Conservation (phyloP, 768 basidiomycete species). For the Mycena polygramma region DNA sequence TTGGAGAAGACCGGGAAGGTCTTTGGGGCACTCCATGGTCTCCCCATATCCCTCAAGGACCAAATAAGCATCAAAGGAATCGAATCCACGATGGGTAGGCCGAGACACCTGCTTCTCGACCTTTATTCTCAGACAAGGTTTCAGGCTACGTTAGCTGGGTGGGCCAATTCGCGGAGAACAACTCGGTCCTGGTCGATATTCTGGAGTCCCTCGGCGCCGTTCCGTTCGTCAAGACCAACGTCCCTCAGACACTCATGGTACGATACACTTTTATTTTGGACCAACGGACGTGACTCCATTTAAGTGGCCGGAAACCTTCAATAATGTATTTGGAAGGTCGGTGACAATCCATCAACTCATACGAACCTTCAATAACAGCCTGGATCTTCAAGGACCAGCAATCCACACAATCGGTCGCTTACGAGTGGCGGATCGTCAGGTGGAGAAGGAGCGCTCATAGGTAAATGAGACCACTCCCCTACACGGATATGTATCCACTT, state of each 20-base stretch:
- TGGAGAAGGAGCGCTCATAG: slow-evolving; percentile 86
- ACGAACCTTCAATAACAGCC: not conserved
- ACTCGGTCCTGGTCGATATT: slow-evolving; percentile 75
- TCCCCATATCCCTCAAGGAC: slow-evolving; percentile 83
- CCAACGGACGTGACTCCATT: not conserved
- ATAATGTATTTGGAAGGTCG: slow-evolving; percentile 78
- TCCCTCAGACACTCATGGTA: slow-evolving; percentile 86
- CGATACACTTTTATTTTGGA: not conserved
- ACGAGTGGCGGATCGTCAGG: slow-evolving; percentile 88
- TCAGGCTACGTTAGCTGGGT: slow-evolving; percentile 83
- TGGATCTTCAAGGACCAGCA: slow-evolving; percentile 59
- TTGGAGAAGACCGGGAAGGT: slow-evolving; percentile 71
- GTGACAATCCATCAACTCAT: not conserved
- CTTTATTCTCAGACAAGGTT: not conserved
- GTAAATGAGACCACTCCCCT: slow-evolving; percentile 44
- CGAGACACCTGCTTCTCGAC: not conserved
- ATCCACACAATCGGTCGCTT: slow-evolving; percentile 79
- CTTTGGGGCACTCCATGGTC: slow-evolving; percentile 81
- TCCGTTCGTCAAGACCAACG: slow-evolving; percentile 78
- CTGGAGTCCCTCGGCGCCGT: slow-evolving; percentile 78
- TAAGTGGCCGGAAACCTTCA: slow-evolving; percentile 85
- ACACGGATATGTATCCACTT: not conserved
- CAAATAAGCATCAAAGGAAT: slow-evolving; percentile 77
- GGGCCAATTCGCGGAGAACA: slow-evolving; percentile 67
- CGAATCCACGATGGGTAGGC: slow-evolving; percentile 75